phyloP scores from a whole-genome alignment of 768 basidiomycete genomes.

The Lepiota brunneoincarnata region DNA sequence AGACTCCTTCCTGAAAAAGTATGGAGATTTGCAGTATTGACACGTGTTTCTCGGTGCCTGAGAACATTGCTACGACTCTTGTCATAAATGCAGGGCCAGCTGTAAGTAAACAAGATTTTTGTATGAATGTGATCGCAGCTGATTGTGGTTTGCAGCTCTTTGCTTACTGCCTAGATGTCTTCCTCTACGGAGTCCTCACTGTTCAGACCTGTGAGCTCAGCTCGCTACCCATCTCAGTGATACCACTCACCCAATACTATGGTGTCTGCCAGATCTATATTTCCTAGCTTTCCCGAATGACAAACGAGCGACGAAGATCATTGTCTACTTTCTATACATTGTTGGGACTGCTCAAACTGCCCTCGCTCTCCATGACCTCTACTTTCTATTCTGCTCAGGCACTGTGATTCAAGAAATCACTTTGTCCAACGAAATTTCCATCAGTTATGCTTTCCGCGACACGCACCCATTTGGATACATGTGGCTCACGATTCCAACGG shows the following conservation, averaged over 20 bases:
- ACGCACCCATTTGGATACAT: neutral
- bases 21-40: too few relatives aligned
- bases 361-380: conserved; percentile 1
- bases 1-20: too few relatives aligned
- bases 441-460: too few relatives aligned
- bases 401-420: too few relatives aligned
- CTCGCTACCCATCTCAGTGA: neutral
- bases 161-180: conserved; percentile 1
- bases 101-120: neutral
- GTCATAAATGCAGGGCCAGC: neutral
- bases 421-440: too few relatives aligned
- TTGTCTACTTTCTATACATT: neutral
- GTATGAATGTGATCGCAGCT: neutral
- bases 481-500: neutral
- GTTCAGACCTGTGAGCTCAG: conserved; percentile 2
- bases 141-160: neutral
- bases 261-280: conserved; percentile 2
- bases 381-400: conserved; percentile 1
- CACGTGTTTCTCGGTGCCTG: too few relatives aligned
- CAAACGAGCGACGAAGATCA: neutral
- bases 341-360: neutral
- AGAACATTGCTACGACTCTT: too few relatives aligned
- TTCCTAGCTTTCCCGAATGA: conserved; percentile 2
- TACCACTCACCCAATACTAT: neutral
- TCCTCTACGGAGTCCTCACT: conserved; percentile 3